Evolutionary conservation across 1,139 yeast genomes (phyloP), one percentile per base, ranked within the genome.

Genomic region (Magnusiomyces paraingens): DNA sequence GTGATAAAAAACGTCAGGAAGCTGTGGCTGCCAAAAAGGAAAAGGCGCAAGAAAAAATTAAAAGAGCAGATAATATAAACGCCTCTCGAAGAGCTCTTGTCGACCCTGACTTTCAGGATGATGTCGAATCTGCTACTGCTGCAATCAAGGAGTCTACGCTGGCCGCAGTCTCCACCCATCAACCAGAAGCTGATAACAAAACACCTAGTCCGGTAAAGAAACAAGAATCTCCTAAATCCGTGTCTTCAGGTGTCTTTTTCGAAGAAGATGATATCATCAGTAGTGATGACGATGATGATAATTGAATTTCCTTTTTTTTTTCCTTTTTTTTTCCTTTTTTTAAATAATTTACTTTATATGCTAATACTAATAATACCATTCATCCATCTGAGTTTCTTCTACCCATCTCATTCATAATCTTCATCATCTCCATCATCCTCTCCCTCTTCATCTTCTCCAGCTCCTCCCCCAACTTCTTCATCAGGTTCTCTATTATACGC

Each of bases 401-500:
- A 38, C 17, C 17, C n/a, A 5, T 40, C 17, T 17, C 12, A 40
- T 12, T 40, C 43, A 15, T 10, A 11, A 40, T 40, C 17, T 10
- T 40, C 43, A 40, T 21, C 18, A n/a, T 40, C 43, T 10, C 21
- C 43, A n/a, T 40, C 43, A 6, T 40, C 18, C 6, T 15, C 43
- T 17, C 20, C 18, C 2, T 40, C 43, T 3, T 40, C 43, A 3
- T 12, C 43, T 10, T 40, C n/a, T 10, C 20, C 15, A 12, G 12
- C 21, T n/a, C 20, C 21, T 21, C 29, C 22, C 29, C 29, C 47
- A 44, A 44, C n/a, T 12, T 17, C 38, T 6, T 32, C 10, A n/a
- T 46, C 32, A 4, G 32, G 32, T 8, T 26, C 45, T 11, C 50
- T 51, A 45, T 55, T 50, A 38, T 36, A 77, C 1, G 71, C 72